phyloP scores from a whole-genome alignment of 2,329 filamentous ascomycete genomes.

The Pseudogymnoascus sp. region DNA sequence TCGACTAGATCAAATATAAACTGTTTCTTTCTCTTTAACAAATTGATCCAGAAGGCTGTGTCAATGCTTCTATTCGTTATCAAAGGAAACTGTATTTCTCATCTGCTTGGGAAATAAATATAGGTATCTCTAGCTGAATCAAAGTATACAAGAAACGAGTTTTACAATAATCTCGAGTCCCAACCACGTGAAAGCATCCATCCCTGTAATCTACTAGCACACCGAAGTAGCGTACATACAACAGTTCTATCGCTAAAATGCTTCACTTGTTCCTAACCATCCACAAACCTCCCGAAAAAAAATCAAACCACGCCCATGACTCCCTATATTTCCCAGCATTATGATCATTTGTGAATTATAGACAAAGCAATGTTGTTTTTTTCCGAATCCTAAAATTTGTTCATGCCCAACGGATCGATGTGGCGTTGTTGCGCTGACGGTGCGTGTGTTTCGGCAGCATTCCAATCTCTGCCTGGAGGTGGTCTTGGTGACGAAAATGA shows the following conservation, averaged over 20 bases:
- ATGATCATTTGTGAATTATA: conserved; percentile 7
- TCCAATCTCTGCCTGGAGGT: conserved; percentile 24
- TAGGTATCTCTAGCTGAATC: background rate
- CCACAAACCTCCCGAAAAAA: conserved; percentile 3
- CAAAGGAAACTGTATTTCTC: background rate
- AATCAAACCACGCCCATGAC: background rate
- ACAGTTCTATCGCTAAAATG: conserved; percentile 8
- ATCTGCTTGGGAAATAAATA: background rate
- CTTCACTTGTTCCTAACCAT: background rate
- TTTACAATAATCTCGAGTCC: background rate
- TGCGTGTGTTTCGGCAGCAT: conserved; percentile 21
- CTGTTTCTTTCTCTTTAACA: background rate
- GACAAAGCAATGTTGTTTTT: background rate
- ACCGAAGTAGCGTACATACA: background rate
- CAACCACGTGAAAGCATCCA: background rate
- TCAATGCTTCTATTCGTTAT: background rate
- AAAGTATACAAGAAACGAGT: background rate
- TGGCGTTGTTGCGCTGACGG: conserved; percentile 16
- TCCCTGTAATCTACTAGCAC: conserved; percentile 7
- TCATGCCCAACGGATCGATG: conserved; percentile 25
- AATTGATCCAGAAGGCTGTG: no score
- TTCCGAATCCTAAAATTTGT: conserved; percentile 21
- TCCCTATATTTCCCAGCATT: conserved; percentile 6
- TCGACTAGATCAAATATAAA: background rate
- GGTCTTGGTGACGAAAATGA: conserved; percentile 41